Evolutionary conservation across 768 basidiomycete species (phyloP), one percentile per base, ranked within the genome.

Genomic region (Kwoniella heveanensis): DNA sequence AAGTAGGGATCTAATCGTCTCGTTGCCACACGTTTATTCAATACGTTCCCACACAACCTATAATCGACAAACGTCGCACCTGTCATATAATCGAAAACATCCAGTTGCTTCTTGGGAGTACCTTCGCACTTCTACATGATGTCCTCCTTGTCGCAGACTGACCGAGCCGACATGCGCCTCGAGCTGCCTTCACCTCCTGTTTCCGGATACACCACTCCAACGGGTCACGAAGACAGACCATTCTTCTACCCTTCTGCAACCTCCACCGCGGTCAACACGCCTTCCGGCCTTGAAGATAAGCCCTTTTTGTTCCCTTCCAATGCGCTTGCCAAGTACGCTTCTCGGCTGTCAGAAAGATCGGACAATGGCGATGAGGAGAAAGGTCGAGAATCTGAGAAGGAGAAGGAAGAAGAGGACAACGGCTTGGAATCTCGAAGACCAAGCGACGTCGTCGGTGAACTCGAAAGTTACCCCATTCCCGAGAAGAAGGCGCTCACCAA

Each of bases 221-320:
- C 47, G 19, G 54, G 30, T 29, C 39, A 10, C 32, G 60, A 62
- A 49, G 54, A 56, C 21, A 36, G 54, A 25, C 39, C 53, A 17
- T 56, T 55, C 37, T 48, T 48, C 39, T 55, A 55, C 62, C 24
- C 37, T 32, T 64, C 62, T 21, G 48, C 30, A 19, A 36, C 47
- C 29, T 55, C 53, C 2, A 55, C 61, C 6, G 55, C 55, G 29
- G 62, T 57, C 22, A 62, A 62, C 46, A 62, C 60, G 10, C 59
- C 59, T 19, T 21, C 53, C 6, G 53, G 47, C 22, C 29, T 26
- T n/a, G 60, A 62, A 54, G 60, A 62, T 37, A 62, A 62, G 48
- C 60, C 60, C 2, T 62, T 62, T 21, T 32, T 62, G 22, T 62
- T 62, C 44, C 46, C 60, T 13, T 48, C 60, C 13, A 44, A 44